Conservation (phyloP, 1,284 basidiomycete genomes). For the Naganishia cerealis region DNA sequence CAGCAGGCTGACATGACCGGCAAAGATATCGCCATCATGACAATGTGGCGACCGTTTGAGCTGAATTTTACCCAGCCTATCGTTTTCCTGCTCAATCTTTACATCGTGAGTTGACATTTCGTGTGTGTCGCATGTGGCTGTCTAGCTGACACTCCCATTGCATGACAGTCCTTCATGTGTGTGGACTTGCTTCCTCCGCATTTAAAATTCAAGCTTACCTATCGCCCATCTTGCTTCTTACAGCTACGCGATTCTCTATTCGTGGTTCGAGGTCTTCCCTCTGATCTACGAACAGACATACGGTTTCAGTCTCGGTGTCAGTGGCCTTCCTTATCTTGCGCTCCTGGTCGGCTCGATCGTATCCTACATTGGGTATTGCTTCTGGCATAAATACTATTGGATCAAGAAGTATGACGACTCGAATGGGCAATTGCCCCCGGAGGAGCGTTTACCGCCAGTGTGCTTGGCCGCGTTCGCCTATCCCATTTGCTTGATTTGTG, state of each 20-base stretch:
- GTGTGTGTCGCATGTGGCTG: neutral
- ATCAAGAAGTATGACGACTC: conserved; percentile 35
- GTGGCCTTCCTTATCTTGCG: conserved; percentile 41
- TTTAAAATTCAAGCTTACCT: neutral
- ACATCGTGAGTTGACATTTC: conserved; percentile 28
- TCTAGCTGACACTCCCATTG: neutral
- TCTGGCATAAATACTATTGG: conserved; percentile 41
- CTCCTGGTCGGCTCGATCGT: conserved; percentile 43
- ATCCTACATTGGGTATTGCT: conserved; percentile 37
- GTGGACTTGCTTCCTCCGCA: neutral
- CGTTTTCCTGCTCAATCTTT: conserved; percentile 44
- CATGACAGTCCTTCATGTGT: neutral
- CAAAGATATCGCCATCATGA: conserved; percentile 35
- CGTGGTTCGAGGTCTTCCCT: conserved; percentile 38
- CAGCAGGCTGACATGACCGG: conserved; percentile 33
- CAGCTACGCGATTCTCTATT: conserved; percentile 28
- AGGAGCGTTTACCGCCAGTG: conserved; percentile 40
- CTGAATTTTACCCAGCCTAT: conserved; percentile 46
- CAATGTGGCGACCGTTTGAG: conserved; percentile 41
- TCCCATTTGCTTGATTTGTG: conserved; percentile 45
- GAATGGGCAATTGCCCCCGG: conserved; percentile 37
- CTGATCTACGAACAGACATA: conserved; percentile 42
- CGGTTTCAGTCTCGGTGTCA: conserved; percentile 39
- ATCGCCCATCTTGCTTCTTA: neutral
- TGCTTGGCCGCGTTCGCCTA: conserved; percentile 40